Evolutionary conservation across 108 stramenopile species (phyloP).

Genomic region (Pseudonitzschia multiseries): DNA sequence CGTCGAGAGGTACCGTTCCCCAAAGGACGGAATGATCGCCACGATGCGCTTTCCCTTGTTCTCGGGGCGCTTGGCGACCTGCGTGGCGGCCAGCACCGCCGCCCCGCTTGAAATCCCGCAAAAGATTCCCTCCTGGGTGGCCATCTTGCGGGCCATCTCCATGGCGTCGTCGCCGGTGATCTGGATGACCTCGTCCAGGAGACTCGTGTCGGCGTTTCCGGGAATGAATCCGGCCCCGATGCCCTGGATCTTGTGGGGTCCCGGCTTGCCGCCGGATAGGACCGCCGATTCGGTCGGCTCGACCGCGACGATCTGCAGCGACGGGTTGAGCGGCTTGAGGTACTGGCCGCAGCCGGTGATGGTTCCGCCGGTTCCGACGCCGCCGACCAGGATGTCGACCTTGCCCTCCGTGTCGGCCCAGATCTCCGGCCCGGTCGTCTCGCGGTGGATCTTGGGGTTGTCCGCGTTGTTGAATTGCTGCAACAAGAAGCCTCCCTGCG

Average conservation of each 20-base stretch:
- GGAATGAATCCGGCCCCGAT: conserved; percentile 76
- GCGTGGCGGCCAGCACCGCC: conserved; percentile 65
- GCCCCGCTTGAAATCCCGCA: conserved; percentile 69
- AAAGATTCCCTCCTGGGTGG: conserved; percentile 65
- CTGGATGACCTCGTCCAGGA: conserved; percentile 73
- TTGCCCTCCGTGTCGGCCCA: conserved; percentile 68
- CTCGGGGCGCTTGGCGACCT: conserved; percentile 72
- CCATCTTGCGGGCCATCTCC: conserved; percentile 56
- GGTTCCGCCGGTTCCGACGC: conserved; percentile 83
- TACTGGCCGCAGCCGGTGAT: conserved; percentile 70
- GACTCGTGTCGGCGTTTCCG: conserved; percentile 56
- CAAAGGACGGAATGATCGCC: conserved; percentile 73
- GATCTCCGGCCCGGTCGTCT: conserved; percentile 87
- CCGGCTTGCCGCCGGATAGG: conserved; percentile 54
- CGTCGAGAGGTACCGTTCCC: conserved; percentile 81
- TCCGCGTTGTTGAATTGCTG: conserved; percentile 85
- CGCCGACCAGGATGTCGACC: conserved; percentile 73
- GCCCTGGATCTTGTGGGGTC: conserved; percentile 83
- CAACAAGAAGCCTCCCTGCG: conserved; percentile 54
- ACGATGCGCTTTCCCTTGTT: conserved; percentile 70
- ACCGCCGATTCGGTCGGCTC: conserved; percentile 73
- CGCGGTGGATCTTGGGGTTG: conserved; percentile 80
- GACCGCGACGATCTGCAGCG: conserved; percentile 65
- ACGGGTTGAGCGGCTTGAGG: conserved; percentile 65
- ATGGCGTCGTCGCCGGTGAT: conserved; percentile 68